Percentiles rank a stretch among this genome's conserved stretches.
These are phyloP conservation scores for Thymus quinquecostatus DNA, from an alignment of 257 asterid genomes.

Conservation along the genomic window DNA sequence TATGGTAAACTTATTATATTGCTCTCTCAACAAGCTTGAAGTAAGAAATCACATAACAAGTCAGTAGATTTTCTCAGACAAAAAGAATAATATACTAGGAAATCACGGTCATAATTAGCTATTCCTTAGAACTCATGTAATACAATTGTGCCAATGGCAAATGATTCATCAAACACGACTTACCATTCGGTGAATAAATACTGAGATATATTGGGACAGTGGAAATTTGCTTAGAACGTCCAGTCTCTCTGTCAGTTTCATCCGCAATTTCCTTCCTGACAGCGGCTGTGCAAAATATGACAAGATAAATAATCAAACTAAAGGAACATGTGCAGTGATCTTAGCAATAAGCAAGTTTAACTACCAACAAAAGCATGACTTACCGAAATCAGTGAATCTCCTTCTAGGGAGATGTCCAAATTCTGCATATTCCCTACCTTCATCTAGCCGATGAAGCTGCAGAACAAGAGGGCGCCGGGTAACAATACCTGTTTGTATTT, in stretches of 20 bases:
- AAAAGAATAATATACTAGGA: conserved; percentile 13
- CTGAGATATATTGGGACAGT: conserved; percentile 95
- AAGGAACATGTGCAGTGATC: not conserved
- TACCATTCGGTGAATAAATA: conserved; percentile 86
- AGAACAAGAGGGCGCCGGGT: conserved; percentile 97
- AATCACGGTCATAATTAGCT: not conserved
- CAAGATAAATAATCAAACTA: conserved; percentile 27
- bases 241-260: conserved; percentile 98
- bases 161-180: conserved; percentile 22
- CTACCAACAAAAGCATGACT: conserved; percentile 29
- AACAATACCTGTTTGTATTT: conserved; percentile 72
- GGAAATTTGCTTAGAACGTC: conserved; percentile 79
- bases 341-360: not conserved
- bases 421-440: conserved; percentile 97
- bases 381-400: conserved; percentile 90
- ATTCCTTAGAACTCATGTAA: not conserved
- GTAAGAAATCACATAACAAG: conserved; percentile 13
- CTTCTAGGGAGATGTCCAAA: conserved; percentile 92
- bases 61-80: conserved; percentile 3
- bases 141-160: conserved; percentile 3
- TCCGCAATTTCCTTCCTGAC: conserved; percentile 90
- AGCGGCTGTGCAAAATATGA: conserved; percentile 67
- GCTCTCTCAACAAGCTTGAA: conserved; percentile 28
- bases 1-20: conserved; percentile 20
- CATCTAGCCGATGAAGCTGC: conserved; percentile 89